A percentile compares a stretch with the other conserved stretches of the same genome.
Conservation (phyloP, 768 basidiomycete genomes). For the Leccinum subtestaceum region DNA sequence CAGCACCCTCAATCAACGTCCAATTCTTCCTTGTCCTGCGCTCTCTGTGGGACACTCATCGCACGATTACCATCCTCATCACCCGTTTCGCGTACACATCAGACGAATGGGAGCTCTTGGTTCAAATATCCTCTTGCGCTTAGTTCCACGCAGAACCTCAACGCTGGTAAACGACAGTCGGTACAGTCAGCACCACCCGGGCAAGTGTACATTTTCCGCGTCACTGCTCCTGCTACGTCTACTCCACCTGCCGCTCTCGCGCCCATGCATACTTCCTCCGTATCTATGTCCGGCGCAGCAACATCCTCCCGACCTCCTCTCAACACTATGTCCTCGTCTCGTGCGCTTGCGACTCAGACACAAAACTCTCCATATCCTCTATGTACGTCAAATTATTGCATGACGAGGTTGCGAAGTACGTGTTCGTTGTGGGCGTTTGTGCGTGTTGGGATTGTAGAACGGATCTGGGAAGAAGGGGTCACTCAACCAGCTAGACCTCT, state of each 20-base stretch:
- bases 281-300: constrained; percentile 33
- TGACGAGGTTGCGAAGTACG: constrained; percentile 77
- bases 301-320: constrained; percentile 17
- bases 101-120: constrained; percentile 52
- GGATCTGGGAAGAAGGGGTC: constrained; percentile 84
- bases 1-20: constrained; percentile 42
- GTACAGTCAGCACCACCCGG: constrained; percentile 31
- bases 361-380: constrained; percentile 54
- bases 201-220: constrained; percentile 68
- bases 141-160: constrained; percentile 26
- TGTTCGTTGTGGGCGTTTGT: constrained; percentile 91
- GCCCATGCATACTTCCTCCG: constrained; percentile 25
- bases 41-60: constrained; percentile 67
- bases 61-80: constrained; percentile 42
- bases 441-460: constrained; percentile 75
- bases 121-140: constrained; percentile 53
- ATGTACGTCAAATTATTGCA: constrained; percentile 83
- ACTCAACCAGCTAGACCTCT: constrained; percentile 31
- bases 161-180: constrained; percentile 30
- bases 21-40: constrained; percentile 59
- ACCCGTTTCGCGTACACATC: constrained; percentile 32
- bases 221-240: constrained; percentile 36
- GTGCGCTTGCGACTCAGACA: constrained; percentile 21
- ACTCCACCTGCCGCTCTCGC: constrained; percentile 22
- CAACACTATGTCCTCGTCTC: constrained; percentile 45